Evolutionary conservation across 2,329 filamentous ascomycete species (phyloP), one percentile per base, ranked within the genome.

Genomic region (Zarea fungicola): DNA sequence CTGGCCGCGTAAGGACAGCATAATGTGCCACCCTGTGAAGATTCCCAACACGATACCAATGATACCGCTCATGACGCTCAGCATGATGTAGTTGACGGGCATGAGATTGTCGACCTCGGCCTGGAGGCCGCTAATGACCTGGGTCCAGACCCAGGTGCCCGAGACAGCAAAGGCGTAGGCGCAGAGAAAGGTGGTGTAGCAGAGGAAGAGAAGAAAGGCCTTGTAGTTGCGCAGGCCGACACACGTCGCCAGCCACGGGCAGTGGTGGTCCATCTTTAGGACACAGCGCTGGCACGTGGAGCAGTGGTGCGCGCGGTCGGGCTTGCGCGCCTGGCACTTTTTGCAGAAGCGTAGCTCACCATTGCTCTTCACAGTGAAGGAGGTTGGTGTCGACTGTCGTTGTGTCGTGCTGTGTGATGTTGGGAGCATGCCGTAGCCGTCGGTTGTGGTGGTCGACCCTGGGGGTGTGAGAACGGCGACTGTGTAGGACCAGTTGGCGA

Each of bases 261-360:
- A 99, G 71, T 99, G 93, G 67, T 99, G 93, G 65, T 99, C 93
- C 93, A 99, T 99, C 75, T 99, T 99, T 66, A 99, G 76, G 22
- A 99, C 91, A 66, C 93, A 99, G 61, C 87, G 85, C 57, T 85
- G 83, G 70, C 93, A 99, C 4, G 90, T 95, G 10, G 89, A 95
- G 76, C 93, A 99, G 73, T 99, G 93, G 67, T 99, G 93, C 26
- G 92, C 84, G 53, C 93, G 88, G 70, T 99, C 93, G 35, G 93
- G 93, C 72, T 99, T 99, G 54, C 87, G 82, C 45, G 85, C 85
- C 71, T 95, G 88, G 68, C 93, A 99, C 71, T 99, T 99, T 72
- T 97, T 97, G 77, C 93, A 99, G 73, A 86, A 97, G 48, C 93
- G 82, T 45, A 87, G 71, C 60, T 87, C 87, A 59, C 93, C 93